phyloP scores from a whole-genome alignment of 192 early-diverging fungal species.

The Backusella mclennaniae region DNA sequence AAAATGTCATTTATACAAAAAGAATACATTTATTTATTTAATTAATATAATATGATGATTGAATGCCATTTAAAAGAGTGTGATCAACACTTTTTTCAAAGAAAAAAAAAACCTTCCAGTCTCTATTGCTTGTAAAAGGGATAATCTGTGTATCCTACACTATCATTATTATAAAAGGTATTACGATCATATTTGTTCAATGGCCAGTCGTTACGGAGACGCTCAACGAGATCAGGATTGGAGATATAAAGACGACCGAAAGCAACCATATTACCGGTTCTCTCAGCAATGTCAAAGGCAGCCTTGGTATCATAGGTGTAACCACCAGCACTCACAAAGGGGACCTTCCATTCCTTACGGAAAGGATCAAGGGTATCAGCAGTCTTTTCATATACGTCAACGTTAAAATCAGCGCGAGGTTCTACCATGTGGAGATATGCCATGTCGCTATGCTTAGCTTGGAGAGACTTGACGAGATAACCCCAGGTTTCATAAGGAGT shows the following conservation, averaged over 20 bases:
- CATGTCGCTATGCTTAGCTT: conserved; percentile 24
- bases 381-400: conserved; percentile 13
- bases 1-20: background rate
- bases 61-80: background rate
- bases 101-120: background rate
- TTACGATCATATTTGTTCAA: conserved; percentile 30
- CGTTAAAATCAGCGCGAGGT: conserved; percentile 41
- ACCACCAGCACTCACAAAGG: conserved; percentile 26
- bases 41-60: background rate
- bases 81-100: background rate
- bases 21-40: background rate
- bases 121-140: conserved; percentile 19
- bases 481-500: conserved; percentile 26
- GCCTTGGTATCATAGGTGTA: conserved; percentile 9
- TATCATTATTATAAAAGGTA: conserved; percentile 21
- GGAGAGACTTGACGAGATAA: conserved; percentile 16
- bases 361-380: conserved; percentile 16
- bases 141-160: conserved; percentile 34
- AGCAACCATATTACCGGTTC: conserved; percentile 22
- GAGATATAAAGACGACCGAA: conserved; percentile 35
- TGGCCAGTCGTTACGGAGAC: conserved; percentile 21
- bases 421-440: conserved; percentile 40
- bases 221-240: conserved; percentile 36
- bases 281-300: conserved; percentile 17
- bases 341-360: conserved; percentile 22